phyloP scores from a whole-genome alignment of 176 grass and related monocot species.

The barley (Hordeum vulgare) region DNA sequence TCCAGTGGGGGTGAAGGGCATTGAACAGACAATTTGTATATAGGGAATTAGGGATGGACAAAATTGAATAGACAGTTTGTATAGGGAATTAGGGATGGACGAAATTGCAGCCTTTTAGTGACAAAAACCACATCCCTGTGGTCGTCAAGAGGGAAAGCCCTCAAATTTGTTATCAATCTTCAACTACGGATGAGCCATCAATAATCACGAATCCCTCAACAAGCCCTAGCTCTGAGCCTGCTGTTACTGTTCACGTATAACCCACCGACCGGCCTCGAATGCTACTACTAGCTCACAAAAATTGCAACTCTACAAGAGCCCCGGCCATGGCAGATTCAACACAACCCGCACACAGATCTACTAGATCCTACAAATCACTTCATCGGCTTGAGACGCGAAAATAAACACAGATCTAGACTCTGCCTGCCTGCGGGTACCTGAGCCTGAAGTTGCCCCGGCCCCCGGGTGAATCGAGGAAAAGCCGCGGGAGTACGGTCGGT shows the following conservation, averaged over 20 bases:
- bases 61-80: not conserved
- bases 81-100: not conserved
- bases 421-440: not conserved
- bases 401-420: not conserved
- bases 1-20: not conserved
- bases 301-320: not conserved
- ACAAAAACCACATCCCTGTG: not conserved
- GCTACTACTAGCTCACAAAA: not conserved
- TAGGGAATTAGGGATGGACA: too few relatives aligned
- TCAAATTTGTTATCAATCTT: not conserved
- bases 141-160: not conserved
- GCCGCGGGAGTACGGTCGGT: not conserved
- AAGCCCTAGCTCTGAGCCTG: not conserved
- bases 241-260: too few relatives aligned
- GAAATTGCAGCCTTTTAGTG: not conserved
- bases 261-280: not conserved
- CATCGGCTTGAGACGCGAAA: not conserved
- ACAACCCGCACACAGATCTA: not conserved
- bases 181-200: not conserved
- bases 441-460: not conserved
- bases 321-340: not conserved
- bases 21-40: too few relatives aligned
- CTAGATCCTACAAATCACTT: not conserved
- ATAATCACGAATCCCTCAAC: not conserved
- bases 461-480: not conserved